phyloP scores from a whole-genome alignment of 2,329 filamentous ascomycete species.

The Phoma sp. region DNA sequence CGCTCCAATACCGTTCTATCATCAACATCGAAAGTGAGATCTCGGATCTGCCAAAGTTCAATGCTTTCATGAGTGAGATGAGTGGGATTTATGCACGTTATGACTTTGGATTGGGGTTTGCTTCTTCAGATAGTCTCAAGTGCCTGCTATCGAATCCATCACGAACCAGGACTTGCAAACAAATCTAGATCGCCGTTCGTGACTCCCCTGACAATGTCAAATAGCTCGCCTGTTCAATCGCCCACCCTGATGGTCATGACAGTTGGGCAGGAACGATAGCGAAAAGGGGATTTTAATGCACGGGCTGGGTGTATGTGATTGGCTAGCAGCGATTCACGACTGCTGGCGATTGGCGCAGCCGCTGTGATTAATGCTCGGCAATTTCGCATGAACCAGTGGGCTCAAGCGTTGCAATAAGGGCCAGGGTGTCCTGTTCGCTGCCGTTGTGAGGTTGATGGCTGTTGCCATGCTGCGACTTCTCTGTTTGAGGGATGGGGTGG shows the following conservation, averaged over 20 bases:
- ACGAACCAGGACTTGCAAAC: too few relatives aligned
- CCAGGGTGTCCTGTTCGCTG: conserved; percentile 14
- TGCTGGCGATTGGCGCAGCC: conserved; percentile 13
- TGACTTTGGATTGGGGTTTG: too few relatives aligned
- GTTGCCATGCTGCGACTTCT: background rate
- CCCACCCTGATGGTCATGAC: conserved; percentile 6
- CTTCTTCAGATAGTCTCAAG: too few relatives aligned
- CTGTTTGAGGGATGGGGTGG: conserved; percentile 2
- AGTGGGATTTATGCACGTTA: too few relatives aligned
- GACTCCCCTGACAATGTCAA: background rate
- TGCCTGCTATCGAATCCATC: too few relatives aligned
- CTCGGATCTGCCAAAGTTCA: background rate
- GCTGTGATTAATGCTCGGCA: conserved; percentile 13
- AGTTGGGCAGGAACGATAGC: conserved; percentile 18
- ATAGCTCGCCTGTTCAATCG: background rate
- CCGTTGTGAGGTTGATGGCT: background rate
- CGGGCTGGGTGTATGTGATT: conserved; percentile 11
- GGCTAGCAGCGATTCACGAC: background rate
- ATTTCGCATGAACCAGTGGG: conserved; percentile 20
- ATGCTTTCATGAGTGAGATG: too few relatives aligned
- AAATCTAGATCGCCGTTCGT: background rate
- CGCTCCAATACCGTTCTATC: background rate
- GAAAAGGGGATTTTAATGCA: conserved; percentile 6
- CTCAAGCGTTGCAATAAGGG: conserved; percentile 18
- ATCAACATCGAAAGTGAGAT: background rate